Evolutionary conservation across 768 basidiomycete species (phyloP), one percentile per base, ranked within the genome.

Genomic region (Pisolithus albus): DNA sequence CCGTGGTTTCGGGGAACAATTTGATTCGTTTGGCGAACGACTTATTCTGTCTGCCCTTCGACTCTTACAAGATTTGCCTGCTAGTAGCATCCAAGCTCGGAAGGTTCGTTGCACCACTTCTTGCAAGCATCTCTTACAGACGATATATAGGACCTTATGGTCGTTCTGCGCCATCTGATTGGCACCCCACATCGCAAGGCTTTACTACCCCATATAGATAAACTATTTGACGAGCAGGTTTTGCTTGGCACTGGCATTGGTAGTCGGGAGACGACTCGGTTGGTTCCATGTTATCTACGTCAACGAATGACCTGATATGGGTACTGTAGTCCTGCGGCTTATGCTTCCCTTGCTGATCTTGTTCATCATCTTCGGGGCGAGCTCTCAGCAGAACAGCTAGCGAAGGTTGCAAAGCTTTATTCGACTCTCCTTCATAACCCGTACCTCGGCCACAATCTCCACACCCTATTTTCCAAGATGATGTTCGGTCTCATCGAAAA

Each of bases 1-100:
- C 58, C 80, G 94, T 65, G 74, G 83, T 61, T 71, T 75, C 43
- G 69, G 70, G n/a, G 76, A 78, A 37, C 80, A 84, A 46, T 78
- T 83, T 51, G 82, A 88, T 39, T 72, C 80, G 3, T 89, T 92
- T 59, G 84, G 86, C 9, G 89, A 95, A 63, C 81, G 78, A 5
- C 78, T 98, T 23, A 84, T 93, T 30, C 72, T 88, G 47, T 81
- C 83, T 19, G 84, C 88, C 26, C 70, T 98, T 32, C 80, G 96
- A n/a, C 74, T 98, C 30, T 75, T 98, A 45, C 89, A 96, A 63
- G 94, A 98, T 65, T 93, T 93, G 63, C 94, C 96, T 37, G 77
- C 86, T 0, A 90, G 88, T 61, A 86, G 86, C 8, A 86, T 92
- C 13, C 73, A 81, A 8, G 77, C 91, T 18, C 77, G 95, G 70